phyloP scores from a whole-genome alignment of 495 filamentous ascomycete genomes.

The Neurospora sp. region DNA sequence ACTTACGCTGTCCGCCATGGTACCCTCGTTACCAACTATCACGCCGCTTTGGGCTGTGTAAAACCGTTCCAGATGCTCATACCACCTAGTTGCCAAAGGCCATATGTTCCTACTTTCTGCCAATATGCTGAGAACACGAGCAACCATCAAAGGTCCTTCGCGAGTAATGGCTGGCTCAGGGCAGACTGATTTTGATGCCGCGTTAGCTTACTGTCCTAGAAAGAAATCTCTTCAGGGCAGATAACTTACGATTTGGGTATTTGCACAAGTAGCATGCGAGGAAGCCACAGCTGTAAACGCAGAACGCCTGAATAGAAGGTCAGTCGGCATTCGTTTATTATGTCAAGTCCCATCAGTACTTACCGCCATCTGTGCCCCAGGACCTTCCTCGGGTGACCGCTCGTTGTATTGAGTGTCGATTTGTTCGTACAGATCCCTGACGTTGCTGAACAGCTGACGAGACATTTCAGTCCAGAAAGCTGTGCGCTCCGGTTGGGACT shows the following conservation, averaged over 20 bases:
- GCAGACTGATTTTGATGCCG: conserved; percentile 17
- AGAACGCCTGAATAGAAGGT: conserved; percentile 28
- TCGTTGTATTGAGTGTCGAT: conserved; percentile 37
- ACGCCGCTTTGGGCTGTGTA: conserved; percentile 26
- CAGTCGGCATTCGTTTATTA: neutral
- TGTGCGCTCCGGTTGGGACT: conserved; percentile 21
- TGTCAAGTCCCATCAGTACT: conserved; percentile 6
- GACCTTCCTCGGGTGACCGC: conserved; percentile 29
- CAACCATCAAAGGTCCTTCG: conserved; percentile 29
- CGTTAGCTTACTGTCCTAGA: neutral
- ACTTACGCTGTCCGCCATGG: conserved; percentile 40
- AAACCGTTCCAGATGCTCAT: conserved; percentile 33
- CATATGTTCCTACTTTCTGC: conserved; percentile 32
- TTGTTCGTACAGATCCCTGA: conserved; percentile 34
- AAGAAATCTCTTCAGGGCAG: neutral
- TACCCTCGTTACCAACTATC: conserved; percentile 24
- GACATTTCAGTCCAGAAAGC: conserved; percentile 37
- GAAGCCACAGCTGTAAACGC: conserved; percentile 41
- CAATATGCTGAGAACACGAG: conserved; percentile 29
- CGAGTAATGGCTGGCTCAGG: conserved; percentile 24
- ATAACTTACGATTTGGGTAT: conserved; percentile 31
- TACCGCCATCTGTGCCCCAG: conserved; percentile 42
- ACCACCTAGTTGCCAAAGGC: conserved; percentile 37
- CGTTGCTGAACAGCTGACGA: conserved; percentile 36
- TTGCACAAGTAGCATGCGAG: conserved; percentile 37